A percentile compares a stretch with the other conserved stretches of the same genome.
phyloP scores from a whole-genome alignment of 2,329 filamentous ascomycete genomes.

The Cladosporium oxysporum region DNA sequence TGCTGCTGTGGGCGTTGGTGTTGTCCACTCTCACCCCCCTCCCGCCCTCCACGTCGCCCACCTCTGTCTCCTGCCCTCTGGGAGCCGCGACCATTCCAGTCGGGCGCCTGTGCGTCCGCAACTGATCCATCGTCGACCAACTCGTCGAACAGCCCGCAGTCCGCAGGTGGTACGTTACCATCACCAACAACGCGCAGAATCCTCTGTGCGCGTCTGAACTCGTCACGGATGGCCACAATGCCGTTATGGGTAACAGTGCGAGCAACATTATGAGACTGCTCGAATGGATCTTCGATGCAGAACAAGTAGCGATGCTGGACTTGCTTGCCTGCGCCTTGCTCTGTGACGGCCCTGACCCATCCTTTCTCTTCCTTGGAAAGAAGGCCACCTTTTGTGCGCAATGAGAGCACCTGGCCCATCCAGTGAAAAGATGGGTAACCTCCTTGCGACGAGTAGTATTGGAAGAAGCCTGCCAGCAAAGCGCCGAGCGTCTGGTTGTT shows the following conservation, averaged over 20 bases:
- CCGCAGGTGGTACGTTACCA: conserved; percentile 24
- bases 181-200: conserved; percentile 62
- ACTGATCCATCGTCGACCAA: conserved; percentile 40
- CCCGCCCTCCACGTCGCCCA: background rate
- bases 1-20: background rate
- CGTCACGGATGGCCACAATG: conserved; percentile 78
- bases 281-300: conserved; percentile 90
- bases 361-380: conserved; percentile 75
- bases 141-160: conserved; percentile 34
- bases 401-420: conserved; percentile 75
- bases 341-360: conserved; percentile 80
- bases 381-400: conserved; percentile 70
- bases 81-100: background rate
- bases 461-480: conserved; percentile 81
- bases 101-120: conserved; percentile 35
- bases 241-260: conserved; percentile 81
- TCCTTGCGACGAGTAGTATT: conserved; percentile 68
- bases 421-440: conserved; percentile 72
- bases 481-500: conserved; percentile 71
- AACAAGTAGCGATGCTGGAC: conserved; percentile 80
- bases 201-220: conserved; percentile 77
- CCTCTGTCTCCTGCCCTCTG: background rate
- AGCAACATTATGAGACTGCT: conserved; percentile 83
- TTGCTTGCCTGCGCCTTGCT: conserved; percentile 58
- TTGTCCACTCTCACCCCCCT: background rate